Conservation (phyloP, 768 basidiomycete species). For the Pulveroboletus sp. region DNA sequence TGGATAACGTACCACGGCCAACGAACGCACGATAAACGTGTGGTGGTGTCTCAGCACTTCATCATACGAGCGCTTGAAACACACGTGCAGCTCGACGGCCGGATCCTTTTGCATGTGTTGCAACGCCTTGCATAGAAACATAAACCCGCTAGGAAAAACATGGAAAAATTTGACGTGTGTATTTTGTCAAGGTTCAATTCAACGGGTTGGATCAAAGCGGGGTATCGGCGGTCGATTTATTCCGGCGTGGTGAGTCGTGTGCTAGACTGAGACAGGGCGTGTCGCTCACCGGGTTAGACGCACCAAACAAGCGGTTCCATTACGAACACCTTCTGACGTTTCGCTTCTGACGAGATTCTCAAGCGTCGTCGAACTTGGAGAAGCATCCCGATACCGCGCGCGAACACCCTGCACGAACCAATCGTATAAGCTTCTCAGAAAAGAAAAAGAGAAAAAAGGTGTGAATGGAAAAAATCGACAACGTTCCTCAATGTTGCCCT, state of each 20-base stretch:
- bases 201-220: neutral
- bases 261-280: conserved; percentile 18
- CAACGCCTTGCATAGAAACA: conserved; percentile 66
- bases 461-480: conserved; percentile 11
- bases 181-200: no score
- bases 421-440: conserved; percentile 10
- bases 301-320: conserved; percentile 61
- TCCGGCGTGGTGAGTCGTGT: conserved; percentile 1
- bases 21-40: conserved; percentile 60
- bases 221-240: conserved; percentile 1
- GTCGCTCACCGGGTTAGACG: conserved; percentile 58
- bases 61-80: conserved; percentile 73
- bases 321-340: conserved; percentile 37
- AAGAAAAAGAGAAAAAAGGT: conserved; percentile 2
- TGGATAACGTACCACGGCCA: conserved; percentile 29
- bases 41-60: conserved; percentile 65
- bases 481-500: conserved; percentile 62
- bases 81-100: conserved; percentile 53
- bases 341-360: conserved; percentile 60
- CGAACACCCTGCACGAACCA: conserved; percentile 58
- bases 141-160: conserved; percentile 53
- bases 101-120: conserved; percentile 60
- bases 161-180: no score
- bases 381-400: conserved; percentile 43
- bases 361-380: conserved; percentile 48